Conservation (phyloP, 164 flowering plant species). For the Kingdonia uniflora region DNA sequence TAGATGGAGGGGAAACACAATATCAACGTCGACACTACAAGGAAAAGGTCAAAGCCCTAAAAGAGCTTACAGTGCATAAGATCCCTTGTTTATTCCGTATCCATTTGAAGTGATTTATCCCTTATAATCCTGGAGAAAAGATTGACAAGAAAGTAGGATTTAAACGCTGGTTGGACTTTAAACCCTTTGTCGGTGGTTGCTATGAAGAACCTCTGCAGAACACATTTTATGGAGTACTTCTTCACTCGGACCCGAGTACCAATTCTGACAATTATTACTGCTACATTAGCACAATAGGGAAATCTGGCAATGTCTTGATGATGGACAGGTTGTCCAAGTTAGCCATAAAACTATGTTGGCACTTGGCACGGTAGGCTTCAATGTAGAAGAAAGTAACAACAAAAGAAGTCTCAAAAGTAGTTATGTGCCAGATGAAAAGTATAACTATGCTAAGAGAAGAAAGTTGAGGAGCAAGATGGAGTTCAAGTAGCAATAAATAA, state of each 20-base stretch:
- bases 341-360: slow-evolving; percentile 61
- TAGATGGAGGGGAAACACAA: slow-evolving; percentile 85
- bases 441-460: too few species aligned
- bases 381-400: too few species aligned
- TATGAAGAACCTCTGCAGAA: slow-evolving; percentile 74
- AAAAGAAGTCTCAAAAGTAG: too few species aligned
- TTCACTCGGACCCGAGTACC: slow-evolving; percentile 82
- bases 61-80: slow-evolving; percentile 81
- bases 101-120: slow-evolving; percentile 88
- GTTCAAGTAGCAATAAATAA: too few species aligned
- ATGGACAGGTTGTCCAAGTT: slow-evolving; percentile 82
- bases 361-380: too few species aligned
- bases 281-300: slow-evolving; percentile 91
- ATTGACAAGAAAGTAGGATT: slow-evolving; percentile 68
- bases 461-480: too few species aligned
- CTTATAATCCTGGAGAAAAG: slow-evolving; percentile 61
- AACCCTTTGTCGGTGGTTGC: slow-evolving; percentile 72
- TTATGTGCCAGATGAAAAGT: too few species aligned
- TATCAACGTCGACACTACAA: slow-evolving; percentile 86
- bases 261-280: slow-evolving; percentile 86
- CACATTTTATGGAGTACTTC: slow-evolving; percentile 87
- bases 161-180: slow-evolving; percentile 59
- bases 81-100: slow-evolving; percentile 80
- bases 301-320: slow-evolving; percentile 91
- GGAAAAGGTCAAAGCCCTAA: slow-evolving; percentile 82